phyloP scores from a whole-genome alignment of 2,329 filamentous ascomycete species.

The Stenocarpella maydis region DNA sequence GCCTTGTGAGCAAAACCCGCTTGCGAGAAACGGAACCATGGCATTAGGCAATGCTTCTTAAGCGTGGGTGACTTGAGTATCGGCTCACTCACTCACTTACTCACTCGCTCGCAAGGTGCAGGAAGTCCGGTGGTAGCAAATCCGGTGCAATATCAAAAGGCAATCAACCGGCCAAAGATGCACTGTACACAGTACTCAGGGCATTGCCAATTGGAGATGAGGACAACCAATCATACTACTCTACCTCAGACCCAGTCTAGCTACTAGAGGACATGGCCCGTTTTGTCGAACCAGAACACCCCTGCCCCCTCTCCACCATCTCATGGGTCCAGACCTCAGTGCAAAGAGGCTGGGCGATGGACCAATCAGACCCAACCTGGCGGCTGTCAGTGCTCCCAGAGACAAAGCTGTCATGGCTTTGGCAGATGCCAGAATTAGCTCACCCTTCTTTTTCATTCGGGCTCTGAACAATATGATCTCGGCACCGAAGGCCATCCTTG shows the following conservation, averaged over 20 bases:
- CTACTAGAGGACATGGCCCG: slow-evolving; percentile 11
- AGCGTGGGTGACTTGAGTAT: neutral
- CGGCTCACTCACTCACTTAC: neutral
- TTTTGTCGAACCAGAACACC: slow-evolving; percentile 4
- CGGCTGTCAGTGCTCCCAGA: slow-evolving; percentile 29
- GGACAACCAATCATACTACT: neutral
- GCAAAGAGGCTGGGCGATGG: neutral
- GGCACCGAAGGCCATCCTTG: neutral
- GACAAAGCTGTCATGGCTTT: slow-evolving; percentile 27
- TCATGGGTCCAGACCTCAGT: slow-evolving; percentile 26
- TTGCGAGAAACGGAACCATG: neutral
- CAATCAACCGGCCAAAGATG: neutral
- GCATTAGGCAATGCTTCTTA: no score
- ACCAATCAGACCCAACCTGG: slow-evolving; percentile 29
- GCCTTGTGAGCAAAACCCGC: neutral
- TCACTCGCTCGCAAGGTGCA: no score
- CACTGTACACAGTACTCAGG: neutral
- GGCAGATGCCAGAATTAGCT: slow-evolving; percentile 19
- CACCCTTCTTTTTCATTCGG: slow-evolving; percentile 11
- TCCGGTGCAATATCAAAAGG: neutral
- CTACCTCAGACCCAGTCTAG: neutral
- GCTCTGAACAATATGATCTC: slow-evolving; percentile 5
- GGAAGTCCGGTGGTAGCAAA: neutral
- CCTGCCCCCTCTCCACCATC: slow-evolving; percentile 21
- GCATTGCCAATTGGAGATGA: neutral